Evolutionary conservation across 257 asterid species (phyloP).

Genomic region (Cynanchum wilfordii): DNA sequence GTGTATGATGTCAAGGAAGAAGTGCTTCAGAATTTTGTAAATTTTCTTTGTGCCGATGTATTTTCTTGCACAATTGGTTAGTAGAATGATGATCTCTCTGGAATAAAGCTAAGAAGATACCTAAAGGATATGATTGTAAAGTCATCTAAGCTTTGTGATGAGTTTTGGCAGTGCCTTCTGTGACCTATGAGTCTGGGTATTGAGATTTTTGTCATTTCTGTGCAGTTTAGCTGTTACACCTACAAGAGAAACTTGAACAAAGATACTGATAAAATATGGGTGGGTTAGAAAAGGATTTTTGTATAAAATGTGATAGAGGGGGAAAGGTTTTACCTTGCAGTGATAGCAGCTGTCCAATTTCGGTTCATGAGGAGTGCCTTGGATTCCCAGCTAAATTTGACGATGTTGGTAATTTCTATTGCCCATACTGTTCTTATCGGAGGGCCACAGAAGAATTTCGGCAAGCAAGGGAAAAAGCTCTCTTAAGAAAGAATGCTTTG

Average conservation of each 20-base stretch:
- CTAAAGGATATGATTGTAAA: background rate
- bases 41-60: background rate
- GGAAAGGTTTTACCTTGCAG: constrained; percentile 58
- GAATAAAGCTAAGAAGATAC: background rate
- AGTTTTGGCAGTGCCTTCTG: background rate
- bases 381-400: constrained; percentile 49
- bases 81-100: background rate
- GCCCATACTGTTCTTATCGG: constrained; percentile 71
- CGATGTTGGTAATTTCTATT: constrained; percentile 51
- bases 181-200: background rate
- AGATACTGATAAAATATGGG: constrained; percentile 39
- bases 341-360: constrained; percentile 58
- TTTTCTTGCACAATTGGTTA: background rate
- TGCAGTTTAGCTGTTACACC: background rate
- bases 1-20: background rate
- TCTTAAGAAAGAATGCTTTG: constrained; percentile 53
- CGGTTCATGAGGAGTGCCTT: constrained; percentile 59
- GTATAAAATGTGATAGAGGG: constrained; percentile 68
- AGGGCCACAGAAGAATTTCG: constrained; percentile 39
- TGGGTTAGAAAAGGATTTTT: constrained; percentile 32
- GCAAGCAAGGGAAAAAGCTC: constrained; percentile 50
- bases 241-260: constrained; percentile 6
- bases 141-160: background rate
- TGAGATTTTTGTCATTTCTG: background rate
- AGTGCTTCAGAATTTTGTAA: background rate